A percentile compares a stretch with the other conserved stretches of the same genome.
Conservation (phyloP, 352 stramenopile genomes). For the Poterioochromonas sp. region DNA sequence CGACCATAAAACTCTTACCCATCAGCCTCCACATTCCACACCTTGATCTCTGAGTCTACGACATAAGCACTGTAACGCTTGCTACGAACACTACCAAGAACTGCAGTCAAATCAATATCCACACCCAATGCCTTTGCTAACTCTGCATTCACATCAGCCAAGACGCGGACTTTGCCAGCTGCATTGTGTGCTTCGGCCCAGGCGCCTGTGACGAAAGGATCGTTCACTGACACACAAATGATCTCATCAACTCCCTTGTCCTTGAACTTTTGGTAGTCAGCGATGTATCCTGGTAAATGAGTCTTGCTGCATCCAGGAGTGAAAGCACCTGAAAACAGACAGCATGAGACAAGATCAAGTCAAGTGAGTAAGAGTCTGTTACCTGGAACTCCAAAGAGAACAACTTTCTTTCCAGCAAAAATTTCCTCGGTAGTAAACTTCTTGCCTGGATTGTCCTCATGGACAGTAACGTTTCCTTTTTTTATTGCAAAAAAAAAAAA, state of each 20-base stretch:
- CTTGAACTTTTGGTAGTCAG: constrained; percentile 17
- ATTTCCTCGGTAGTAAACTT: background rate
- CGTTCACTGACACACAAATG: background rate
- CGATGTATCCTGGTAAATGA: background rate
- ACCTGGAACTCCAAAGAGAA: constrained; percentile 9
- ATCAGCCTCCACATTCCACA: background rate
- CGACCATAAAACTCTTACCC: too few relatives aligned
- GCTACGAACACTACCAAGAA: background rate
- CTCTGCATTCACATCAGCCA: background rate
- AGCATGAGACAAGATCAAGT: background rate
- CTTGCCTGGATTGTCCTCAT: background rate
- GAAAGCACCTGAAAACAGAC: background rate
- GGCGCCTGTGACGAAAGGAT: background rate
- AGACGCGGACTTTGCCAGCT: background rate
- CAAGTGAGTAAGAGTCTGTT: background rate
- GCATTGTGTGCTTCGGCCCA: background rate
- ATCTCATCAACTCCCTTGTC: constrained; percentile 13
- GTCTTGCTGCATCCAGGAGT: constrained; percentile 22
- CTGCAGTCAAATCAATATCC: background rate
- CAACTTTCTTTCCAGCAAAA: constrained; percentile 4
- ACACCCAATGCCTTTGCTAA: constrained; percentile 5
- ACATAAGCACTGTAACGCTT: constrained; percentile 22
- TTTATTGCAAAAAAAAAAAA: too few relatives aligned
- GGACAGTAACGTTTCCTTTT: background rate
- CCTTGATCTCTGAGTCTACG: background rate